Base-by-base conservation (phyloP, 2,329 filamentous ascomycete species). In the Aspergillus tamarii region DNA sequence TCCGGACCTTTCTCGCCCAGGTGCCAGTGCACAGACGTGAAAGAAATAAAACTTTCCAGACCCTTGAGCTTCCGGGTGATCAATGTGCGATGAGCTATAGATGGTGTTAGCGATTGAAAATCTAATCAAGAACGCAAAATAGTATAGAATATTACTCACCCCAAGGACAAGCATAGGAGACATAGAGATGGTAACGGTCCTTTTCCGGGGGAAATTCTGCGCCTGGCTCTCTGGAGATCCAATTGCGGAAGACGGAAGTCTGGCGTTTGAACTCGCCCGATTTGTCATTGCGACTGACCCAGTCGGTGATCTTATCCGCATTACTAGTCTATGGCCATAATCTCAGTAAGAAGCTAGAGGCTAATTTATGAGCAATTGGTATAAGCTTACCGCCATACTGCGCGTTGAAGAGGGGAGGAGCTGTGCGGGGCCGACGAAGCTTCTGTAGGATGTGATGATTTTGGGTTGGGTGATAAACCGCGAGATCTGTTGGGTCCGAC, bases 81-180 rank as follows among this genome's bases (percentile, higher is more conserved):
- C 68, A 98, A 84, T 0, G 93, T 90, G 50, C 95, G 89, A 74
- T 93, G 92, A 6, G 94, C 94, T 89, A 26, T 4, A 52, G 28
- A n/a, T 2, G 48, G 19, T 32, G 60, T 39, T 59, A 72, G 71
- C 77, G 66, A 59, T 56, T 45, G 7, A 39, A 28, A 28, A 12
- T 46, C 58, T 4, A 56, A 54, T 39, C 9, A 30, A 30, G 16
- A 52, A 45, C 4, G 19, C 11, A n/a, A 9, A 6, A 14, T 8
- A 7, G 2, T 39, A 14, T 5, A 30, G 6, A 5, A 19, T 8
- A 23, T 14, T 4, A 41, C 73, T 63, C 73, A 85, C 84, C 89
- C 94, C 94, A 97, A 4, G 94, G 94, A 79, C 94, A 97, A 8
- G 94, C 94, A 79, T 96, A 97, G 73, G 91, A 94, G 69, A 97